Evolutionary conservation across 306 rosid species (phyloP).

Genomic region (Rubus idaeus): DNA sequence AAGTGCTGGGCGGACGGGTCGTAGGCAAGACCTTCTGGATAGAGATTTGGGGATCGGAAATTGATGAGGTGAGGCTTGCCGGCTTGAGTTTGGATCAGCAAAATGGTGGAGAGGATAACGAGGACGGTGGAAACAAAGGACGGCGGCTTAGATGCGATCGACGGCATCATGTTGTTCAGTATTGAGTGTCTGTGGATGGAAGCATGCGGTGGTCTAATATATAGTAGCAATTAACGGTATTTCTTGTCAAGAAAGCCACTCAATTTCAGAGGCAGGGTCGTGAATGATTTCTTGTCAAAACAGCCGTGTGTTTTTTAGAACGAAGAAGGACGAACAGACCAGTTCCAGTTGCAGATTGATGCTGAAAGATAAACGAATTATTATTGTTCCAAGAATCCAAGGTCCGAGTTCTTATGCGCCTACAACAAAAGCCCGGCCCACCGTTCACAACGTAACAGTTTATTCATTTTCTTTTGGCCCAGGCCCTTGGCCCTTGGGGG

Average conservation of each 20-base stretch:
- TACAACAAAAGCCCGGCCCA: too few species aligned
- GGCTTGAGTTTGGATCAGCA: conserved; percentile 31
- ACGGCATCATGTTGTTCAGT: too few species aligned
- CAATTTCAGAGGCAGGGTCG: neutral
- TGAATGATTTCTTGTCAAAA: conserved; percentile 18
- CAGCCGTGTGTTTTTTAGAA: neutral
- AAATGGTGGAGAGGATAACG: conserved; percentile 15
- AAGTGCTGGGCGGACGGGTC: conserved; percentile 69
- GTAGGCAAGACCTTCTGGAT: conserved; percentile 67
- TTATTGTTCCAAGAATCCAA: too few species aligned
- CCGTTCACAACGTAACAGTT: too few species aligned
- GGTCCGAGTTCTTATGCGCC: too few species aligned
- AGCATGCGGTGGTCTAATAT: too few species aligned
- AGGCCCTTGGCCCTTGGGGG: too few species aligned
- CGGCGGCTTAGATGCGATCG: conserved; percentile 1
- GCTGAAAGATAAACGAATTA: too few species aligned
- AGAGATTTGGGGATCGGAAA: conserved; percentile 77
- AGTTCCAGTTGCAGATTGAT: too few species aligned
- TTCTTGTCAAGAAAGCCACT: conserved; percentile 19
- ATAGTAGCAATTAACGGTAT: neutral
- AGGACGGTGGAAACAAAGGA: conserved; percentile 1
- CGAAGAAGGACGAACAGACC: too few species aligned
- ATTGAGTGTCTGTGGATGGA: neutral
- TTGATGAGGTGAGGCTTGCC: conserved; percentile 48
- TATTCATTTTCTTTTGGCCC: too few species aligned